Percentiles rank a stretch among this genome's conserved stretches.
phyloP scores from a whole-genome alignment of 2,329 filamentous ascomycete genomes.

The Tolypocladium cylindrosporum region DNA sequence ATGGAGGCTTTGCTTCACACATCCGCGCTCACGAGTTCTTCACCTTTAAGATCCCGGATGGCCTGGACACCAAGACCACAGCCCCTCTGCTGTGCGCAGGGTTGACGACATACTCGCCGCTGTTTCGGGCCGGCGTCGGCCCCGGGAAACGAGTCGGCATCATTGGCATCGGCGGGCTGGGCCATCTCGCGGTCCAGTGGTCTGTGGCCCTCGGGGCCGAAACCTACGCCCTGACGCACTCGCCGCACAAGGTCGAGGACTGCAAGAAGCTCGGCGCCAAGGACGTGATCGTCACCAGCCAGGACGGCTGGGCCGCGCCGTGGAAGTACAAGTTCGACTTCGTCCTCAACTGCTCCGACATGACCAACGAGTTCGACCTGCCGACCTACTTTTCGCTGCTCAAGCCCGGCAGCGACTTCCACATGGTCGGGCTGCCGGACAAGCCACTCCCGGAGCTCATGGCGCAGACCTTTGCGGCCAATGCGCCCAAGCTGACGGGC shows the following conservation, averaged over 20 bases:
- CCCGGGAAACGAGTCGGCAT: slow-evolving; percentile 64
- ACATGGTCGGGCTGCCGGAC: slow-evolving; percentile 48
- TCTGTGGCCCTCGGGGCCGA: slow-evolving; percentile 62
- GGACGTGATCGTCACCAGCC: slow-evolving; percentile 33
- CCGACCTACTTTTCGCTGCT: slow-evolving; percentile 38
- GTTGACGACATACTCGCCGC: slow-evolving; percentile 61
- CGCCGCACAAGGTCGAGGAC: slow-evolving; percentile 46
- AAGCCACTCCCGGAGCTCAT: slow-evolving; percentile 32
- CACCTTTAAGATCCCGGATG: slow-evolving; percentile 47
- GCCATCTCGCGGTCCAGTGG: slow-evolving; percentile 64
- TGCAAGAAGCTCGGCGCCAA: slow-evolving; percentile 53
- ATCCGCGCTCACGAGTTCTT: slow-evolving; percentile 47
- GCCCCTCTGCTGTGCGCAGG: slow-evolving; percentile 72
- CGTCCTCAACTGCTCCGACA: slow-evolving; percentile 39
- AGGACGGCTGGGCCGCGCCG: slow-evolving; percentile 48
- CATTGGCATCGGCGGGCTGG: slow-evolving; percentile 62
- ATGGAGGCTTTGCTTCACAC: slow-evolving; percentile 51
- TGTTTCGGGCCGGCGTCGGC: slow-evolving; percentile 56
- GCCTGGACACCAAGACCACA: slow-evolving; percentile 34
- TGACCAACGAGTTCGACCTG: slow-evolving; percentile 44
- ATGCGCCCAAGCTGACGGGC: slow-evolving; percentile 39
- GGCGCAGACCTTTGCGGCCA: slow-evolving; percentile 34
- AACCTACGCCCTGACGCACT: slow-evolving; percentile 54
- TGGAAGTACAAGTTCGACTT: slow-evolving; percentile 41
- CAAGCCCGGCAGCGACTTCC: slow-evolving; percentile 43